Evolutionary conservation across 257 asterid species (phyloP).

Genomic region (Nicotiana benthamiana): DNA sequence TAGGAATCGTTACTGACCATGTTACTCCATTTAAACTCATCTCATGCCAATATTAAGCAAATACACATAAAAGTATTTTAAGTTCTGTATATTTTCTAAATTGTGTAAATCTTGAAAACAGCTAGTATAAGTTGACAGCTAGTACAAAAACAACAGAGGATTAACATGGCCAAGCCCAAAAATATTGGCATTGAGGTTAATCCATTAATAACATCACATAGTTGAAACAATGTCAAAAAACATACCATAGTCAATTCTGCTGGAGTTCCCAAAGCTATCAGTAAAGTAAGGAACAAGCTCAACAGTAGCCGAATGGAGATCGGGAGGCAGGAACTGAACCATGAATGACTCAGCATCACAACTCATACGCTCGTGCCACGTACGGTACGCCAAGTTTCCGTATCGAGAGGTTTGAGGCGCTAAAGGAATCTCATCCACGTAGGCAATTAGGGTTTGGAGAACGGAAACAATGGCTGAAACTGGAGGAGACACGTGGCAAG

Average conservation of each 20-base stretch:
- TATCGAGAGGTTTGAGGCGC: constrained; percentile 64
- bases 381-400: constrained; percentile 64
- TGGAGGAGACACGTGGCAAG: constrained; percentile 45
- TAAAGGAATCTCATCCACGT: constrained; percentile 69
- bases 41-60: too few relatives aligned
- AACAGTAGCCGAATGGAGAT: constrained; percentile 33
- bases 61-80: too few relatives aligned
- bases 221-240: not conserved
- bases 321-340: constrained; percentile 35
- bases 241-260: constrained; percentile 77
- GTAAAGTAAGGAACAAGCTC: constrained; percentile 77
- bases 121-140: not conserved
- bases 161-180: not conserved
- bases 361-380: constrained; percentile 83
- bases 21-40: too few relatives aligned
- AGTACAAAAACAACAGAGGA: not conserved
- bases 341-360: constrained; percentile 50
- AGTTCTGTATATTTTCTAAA: too few relatives aligned
- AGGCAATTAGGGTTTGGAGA: constrained; percentile 36
- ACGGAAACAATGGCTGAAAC: constrained; percentile 32
- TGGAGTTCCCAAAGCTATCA: constrained; percentile 74
- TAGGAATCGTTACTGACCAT: too few relatives aligned
- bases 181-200: not conserved
- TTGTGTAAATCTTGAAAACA: too few relatives aligned
- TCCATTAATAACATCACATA: not conserved